These are phyloP conservation scores for Sodiomyces alkalinus DNA, from an alignment of 2,329 filamentous ascomycete genomes.

Conservation along the genomic window DNA sequence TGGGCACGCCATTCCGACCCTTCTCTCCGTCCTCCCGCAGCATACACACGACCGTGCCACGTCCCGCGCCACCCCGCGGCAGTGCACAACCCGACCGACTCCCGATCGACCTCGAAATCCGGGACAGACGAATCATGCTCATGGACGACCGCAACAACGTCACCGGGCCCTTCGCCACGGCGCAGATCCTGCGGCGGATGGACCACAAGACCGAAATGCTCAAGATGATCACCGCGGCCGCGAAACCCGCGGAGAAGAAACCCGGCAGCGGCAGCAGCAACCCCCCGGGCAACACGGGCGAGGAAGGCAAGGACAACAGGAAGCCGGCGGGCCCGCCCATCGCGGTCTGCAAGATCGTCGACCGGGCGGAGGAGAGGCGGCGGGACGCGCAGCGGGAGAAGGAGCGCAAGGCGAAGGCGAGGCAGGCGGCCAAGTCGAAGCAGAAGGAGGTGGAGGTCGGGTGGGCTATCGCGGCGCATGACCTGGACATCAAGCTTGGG, in stretches of 20 bases:
- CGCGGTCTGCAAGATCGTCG: slow-evolving; percentile 59
- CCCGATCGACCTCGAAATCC: slow-evolving; percentile 29
- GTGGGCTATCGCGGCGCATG: slow-evolving; percentile 69
- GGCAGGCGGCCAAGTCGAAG: slow-evolving; percentile 24
- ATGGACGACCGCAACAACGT: slow-evolving; percentile 22
- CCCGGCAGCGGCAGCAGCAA: slow-evolving; percentile 1
- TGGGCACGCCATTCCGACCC: not conserved
- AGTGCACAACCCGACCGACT: slow-evolving; percentile 14
- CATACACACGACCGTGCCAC: not conserved
- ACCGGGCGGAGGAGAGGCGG: slow-evolving; percentile 30
- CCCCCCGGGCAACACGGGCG: too few relatives aligned
- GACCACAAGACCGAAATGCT: too few relatives aligned
- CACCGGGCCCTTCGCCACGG: slow-evolving; percentile 21
- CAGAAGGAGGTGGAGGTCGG: slow-evolving; percentile 76
- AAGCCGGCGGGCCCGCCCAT: slow-evolving; percentile 10
- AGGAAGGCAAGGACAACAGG: too few relatives aligned
- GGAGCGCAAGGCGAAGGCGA: slow-evolving; percentile 24
- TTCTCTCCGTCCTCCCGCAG: not conserved
- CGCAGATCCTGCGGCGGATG: slow-evolving; percentile 26
- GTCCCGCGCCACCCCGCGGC: slow-evolving; percentile 1
- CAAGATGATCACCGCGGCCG: slow-evolving; percentile 23
- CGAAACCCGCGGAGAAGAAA: slow-evolving; percentile 12
- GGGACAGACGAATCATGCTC: slow-evolving; percentile 24
- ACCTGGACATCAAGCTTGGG: slow-evolving; percentile 56
- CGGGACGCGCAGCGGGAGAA: slow-evolving; percentile 26